Percentiles rank a stretch among this genome's conserved stretches.
Conservation (phyloP, 169 alveolate species). For the Plasmodium chabaudi region DNA sequence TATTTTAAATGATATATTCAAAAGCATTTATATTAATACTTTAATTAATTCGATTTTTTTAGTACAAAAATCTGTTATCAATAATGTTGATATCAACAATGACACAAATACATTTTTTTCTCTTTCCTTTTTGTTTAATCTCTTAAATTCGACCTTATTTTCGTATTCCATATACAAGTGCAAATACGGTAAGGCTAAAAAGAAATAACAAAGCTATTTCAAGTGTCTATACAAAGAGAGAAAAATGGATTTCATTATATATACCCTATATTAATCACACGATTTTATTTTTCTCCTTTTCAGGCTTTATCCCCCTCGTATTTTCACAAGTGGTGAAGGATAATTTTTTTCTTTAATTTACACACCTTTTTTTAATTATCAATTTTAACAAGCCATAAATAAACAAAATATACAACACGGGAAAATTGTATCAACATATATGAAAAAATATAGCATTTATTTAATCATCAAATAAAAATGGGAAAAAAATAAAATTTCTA, state of each 20-base stretch:
- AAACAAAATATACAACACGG: too few species aligned
- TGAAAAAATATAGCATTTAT: too few species aligned
- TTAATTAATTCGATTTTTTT: conserved; percentile 45
- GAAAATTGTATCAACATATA: too few species aligned
- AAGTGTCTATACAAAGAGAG: background rate
- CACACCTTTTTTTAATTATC: background rate
- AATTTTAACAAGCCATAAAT: too few species aligned
- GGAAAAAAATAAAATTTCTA: too few species aligned
- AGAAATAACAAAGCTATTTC: background rate
- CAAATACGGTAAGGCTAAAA: conserved; percentile 48
- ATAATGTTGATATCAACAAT: conserved; percentile 1
- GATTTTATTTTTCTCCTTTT: background rate
- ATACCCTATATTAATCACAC: background rate
- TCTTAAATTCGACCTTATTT: conserved; percentile 29
- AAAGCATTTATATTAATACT: conserved; percentile 40
- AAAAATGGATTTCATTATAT: background rate
- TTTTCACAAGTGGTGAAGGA: conserved; percentile 68
- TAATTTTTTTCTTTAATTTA: conserved; percentile 39
- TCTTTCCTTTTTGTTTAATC: conserved; percentile 22
- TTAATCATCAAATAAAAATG: too few species aligned
- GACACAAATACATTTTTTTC: background rate
- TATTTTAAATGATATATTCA: conserved; percentile 37
- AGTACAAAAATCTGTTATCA: conserved; percentile 30
- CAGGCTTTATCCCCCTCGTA: conserved; percentile 47
- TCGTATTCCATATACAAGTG: conserved; percentile 51